Base-by-base conservation (phyloP, 139 green algal species). In the Coccomyxa sp. region DNA sequence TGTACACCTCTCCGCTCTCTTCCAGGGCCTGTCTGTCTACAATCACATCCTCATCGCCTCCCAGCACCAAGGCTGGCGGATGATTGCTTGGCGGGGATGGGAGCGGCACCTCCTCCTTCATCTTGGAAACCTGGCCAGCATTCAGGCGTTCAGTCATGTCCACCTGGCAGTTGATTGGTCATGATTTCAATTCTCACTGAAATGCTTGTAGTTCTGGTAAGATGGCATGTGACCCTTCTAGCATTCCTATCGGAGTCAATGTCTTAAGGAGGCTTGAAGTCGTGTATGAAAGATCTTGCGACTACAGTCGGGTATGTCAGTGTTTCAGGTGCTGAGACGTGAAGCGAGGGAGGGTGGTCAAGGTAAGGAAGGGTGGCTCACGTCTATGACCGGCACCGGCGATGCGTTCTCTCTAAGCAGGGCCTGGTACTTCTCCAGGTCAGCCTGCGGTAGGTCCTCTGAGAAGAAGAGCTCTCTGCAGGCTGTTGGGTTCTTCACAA, bases 381-480 rank as follows among this genome's bases (percentile, higher is more conserved):
- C 31, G 31, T 71, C 16, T 29, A 37, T 44, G 55, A 40, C 54
- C 39, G 75, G 18, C 27, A 73, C 35, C 44, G 35, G 27, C 10
- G 64, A 71, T 10, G 64, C 64, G 64, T 71, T 22, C 14, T 38
- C 29, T 10, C 29, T 10, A 31, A 71, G 27, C 55, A 38, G 38
- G 55, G 16, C 6, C 68, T 71, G 64, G 14, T 37, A 85, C 79
- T 81, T 68, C 40, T 83, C 44, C 12, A 95, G 76, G n/a, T 93
- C 81, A 2, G 79, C 82, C 0, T 82, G 72, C 3, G 89, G 87
- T 24, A 95, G 68, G 76, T 91, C 85, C 2, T 76, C 27, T 0
- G 84, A 92, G 78, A 97, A 95, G 81, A 96, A 97, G 1, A 86
- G 80, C 40, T 90, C 81, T 22, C 83, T 82, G 75, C 82, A 90